phyloP scores from a whole-genome alignment of 306 rosid genomes.

The Oxytropis ochrocephala region DNA sequence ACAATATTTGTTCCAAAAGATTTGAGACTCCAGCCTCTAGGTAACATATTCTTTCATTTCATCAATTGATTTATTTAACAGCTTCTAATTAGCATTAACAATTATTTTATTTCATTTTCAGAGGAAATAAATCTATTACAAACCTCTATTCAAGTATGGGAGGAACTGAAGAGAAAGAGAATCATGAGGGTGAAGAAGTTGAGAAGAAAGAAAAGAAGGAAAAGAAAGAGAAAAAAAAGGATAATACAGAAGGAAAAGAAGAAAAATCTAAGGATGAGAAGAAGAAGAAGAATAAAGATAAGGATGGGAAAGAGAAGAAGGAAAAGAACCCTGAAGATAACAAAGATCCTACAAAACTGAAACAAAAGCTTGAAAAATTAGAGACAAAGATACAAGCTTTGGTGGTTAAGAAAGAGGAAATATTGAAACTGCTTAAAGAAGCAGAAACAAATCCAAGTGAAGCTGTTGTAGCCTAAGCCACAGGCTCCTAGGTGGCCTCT shows the following conservation, averaged over 20 bases:
- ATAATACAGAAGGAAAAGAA: conserved; percentile 9
- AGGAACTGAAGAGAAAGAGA: conserved; percentile 22
- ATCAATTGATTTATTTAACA: neutral
- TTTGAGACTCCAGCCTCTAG: neutral
- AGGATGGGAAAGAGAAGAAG: conserved; percentile 30
- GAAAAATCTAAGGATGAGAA: conserved; percentile 22
- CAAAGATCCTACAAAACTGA: conserved; percentile 45
- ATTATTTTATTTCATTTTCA: conserved; percentile 9
- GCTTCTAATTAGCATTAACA: neutral
- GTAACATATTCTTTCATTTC: conserved; percentile 16
- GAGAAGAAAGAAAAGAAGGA: conserved; percentile 22
- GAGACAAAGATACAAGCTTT: conserved; percentile 47
- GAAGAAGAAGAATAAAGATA: conserved; percentile 32
- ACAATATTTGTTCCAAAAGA: neutral
- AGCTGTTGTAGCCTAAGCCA: neutral
- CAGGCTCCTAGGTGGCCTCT: too few species aligned
- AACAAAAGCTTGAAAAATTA: conserved; percentile 50
- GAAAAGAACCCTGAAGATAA: conserved; percentile 53
- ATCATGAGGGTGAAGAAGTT: conserved; percentile 3
- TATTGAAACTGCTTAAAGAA: conserved; percentile 40
- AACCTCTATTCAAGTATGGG: conserved; percentile 27
- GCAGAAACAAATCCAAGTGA: conserved; percentile 24
- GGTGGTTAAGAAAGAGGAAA: conserved; percentile 40
- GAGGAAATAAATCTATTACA: neutral
- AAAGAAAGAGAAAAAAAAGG: neutral